phyloP scores from a whole-genome alignment of 2,329 filamentous ascomycete species.

The Arthrobotrys sphaeroides region DNA sequence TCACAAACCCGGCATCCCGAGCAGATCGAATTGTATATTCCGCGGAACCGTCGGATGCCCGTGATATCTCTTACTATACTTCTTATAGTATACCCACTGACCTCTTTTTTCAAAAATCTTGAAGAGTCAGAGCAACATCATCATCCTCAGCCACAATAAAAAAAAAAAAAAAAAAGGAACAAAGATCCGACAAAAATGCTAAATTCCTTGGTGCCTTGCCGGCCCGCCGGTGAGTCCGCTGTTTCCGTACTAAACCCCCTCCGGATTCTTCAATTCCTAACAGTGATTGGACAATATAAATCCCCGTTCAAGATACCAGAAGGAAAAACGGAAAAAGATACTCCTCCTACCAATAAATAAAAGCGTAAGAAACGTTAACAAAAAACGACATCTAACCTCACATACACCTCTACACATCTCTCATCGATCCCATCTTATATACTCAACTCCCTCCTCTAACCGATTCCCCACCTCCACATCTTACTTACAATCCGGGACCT shows the following conservation, averaged over 20 bases:
- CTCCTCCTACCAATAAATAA: too few species aligned
- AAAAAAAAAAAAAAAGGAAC: too few species aligned
- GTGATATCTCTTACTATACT: too few species aligned
- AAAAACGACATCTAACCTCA: too few species aligned
- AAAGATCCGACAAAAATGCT: too few species aligned
- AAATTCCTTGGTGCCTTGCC: slow-evolving; percentile 16
- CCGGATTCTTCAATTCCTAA: slow-evolving; percentile 7
- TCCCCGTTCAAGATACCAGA: background rate
- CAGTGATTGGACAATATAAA: background rate
- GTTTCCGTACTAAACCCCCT: slow-evolving; percentile 1
- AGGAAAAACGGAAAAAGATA: background rate
- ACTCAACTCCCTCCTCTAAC: background rate
- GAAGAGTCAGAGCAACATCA: background rate
- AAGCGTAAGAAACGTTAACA: too few species aligned
- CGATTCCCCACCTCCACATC: background rate
- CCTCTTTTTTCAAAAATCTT: background rate
- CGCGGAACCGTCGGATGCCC: background rate
- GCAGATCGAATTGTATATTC: background rate
- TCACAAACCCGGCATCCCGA: background rate
- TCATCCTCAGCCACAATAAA: background rate
- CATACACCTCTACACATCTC: too few species aligned
- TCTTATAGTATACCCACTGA: background rate
- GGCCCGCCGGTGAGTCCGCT: slow-evolving; percentile 5
- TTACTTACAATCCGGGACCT: background rate
- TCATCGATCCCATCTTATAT: background rate